A percentile compares a stretch with the other conserved stretches of the same genome.
Conservation (phyloP, 2,329 filamentous ascomycete species). For the Trichoderma endophyticum region DNA sequence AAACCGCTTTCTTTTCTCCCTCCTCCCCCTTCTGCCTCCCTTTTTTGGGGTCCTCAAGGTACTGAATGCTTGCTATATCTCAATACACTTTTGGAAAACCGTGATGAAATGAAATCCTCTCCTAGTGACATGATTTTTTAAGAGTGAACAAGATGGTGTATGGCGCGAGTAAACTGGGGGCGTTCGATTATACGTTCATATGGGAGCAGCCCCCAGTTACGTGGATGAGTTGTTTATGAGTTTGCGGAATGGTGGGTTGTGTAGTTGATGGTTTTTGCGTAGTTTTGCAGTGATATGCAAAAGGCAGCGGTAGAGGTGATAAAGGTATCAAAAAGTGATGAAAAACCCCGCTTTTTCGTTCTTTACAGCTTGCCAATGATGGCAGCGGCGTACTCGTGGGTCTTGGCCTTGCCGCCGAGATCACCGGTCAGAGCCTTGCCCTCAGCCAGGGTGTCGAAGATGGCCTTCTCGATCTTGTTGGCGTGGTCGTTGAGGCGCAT, state of each 20-base stretch:
- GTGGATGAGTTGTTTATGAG: not conserved
- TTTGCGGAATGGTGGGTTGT: not conserved
- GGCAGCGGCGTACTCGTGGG: conserved; percentile 85
- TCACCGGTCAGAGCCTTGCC: conserved; percentile 96
- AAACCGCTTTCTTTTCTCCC: not conserved
- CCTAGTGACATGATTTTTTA: not conserved
- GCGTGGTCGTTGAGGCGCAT: conserved; percentile 89
- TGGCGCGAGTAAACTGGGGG: not conserved
- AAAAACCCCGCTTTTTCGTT: not conserved
- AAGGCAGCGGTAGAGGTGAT: not conserved
- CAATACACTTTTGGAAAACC: conserved; percentile 5
- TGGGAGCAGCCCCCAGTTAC: not conserved
- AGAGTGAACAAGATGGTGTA: not conserved
- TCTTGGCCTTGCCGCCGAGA: conserved; percentile 94
- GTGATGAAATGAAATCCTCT: not conserved
- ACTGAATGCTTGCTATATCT: conserved; percentile 16
- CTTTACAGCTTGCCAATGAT: conserved; percentile 73
- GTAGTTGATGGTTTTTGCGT: not conserved
- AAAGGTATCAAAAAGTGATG: conserved; percentile 2
- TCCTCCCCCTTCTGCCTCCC: not conserved
- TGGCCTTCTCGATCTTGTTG: conserved; percentile 84
- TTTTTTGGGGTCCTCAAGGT: not conserved
- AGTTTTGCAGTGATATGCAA: not conserved
- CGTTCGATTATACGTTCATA: not conserved
- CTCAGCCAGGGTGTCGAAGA: conserved; percentile 92